Percentiles rank a stretch among this genome's conserved stretches.
Evolutionary conservation across 2,329 filamentous ascomycete genomes (phyloP).

Genomic region (Fusarium coffeatum): DNA sequence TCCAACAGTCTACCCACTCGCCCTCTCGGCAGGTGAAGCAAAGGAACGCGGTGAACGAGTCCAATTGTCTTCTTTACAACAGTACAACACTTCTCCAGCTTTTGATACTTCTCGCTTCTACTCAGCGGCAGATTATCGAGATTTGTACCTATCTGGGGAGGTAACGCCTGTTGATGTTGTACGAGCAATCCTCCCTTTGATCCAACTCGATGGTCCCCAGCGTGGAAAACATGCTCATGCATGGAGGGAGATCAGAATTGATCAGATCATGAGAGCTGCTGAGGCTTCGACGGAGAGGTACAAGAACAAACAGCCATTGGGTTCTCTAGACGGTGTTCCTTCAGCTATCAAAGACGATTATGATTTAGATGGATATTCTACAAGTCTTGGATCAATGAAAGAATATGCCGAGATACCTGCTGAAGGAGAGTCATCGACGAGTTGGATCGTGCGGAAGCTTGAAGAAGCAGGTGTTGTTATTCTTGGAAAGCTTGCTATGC

Average conservation of each 20-base stretch:
- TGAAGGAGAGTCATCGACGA: constrained; percentile 59
- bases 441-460: constrained; percentile 77
- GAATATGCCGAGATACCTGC: constrained; percentile 65
- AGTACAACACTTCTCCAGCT: constrained; percentile 43
- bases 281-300: constrained; percentile 60
- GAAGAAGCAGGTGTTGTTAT: constrained; percentile 77
- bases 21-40: constrained; percentile 58
- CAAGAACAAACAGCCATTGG: constrained; percentile 66
- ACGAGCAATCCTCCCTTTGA: constrained; percentile 58
- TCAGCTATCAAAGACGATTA: constrained; percentile 82
- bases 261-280: constrained; percentile 57
- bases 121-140: constrained; percentile 60
- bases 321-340: constrained; percentile 77
- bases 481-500: constrained; percentile 80
- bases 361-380: constrained; percentile 78
- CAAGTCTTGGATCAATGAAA: constrained; percentile 70
- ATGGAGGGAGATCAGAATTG: constrained; percentile 58
- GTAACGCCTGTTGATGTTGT: constrained; percentile 61
- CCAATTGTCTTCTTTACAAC: neutral
- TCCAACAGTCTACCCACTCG: constrained; percentile 58
- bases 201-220: constrained; percentile 54
- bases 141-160: constrained; percentile 57
- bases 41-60: constrained; percentile 14
- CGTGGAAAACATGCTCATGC: constrained; percentile 56
- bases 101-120: constrained; percentile 50